Percentiles rank a stretch among this genome's conserved stretches.
Evolutionary conservation across 1,139 yeast species (phyloP).

Genomic region (Debaryomyces udenii): DNA sequence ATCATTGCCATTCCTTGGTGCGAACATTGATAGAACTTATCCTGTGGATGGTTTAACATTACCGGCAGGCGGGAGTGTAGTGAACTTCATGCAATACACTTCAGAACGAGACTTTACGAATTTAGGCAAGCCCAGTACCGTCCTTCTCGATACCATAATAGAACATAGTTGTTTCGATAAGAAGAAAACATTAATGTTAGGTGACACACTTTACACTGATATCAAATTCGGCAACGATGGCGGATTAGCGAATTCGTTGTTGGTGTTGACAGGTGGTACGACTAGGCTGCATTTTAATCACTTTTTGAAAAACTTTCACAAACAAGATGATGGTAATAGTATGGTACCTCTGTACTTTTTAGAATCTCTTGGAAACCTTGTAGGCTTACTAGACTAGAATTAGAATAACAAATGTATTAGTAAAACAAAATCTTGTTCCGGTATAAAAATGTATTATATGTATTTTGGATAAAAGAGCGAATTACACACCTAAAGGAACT

Average conservation of each 20-base stretch:
- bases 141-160: conserved; percentile 35
- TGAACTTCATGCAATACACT: conserved; percentile 42
- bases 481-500: not conserved
- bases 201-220: conserved; percentile 49
- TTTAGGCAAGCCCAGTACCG: conserved; percentile 44
- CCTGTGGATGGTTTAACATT: conserved; percentile 41
- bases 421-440: conserved; percentile 1
- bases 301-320: conserved; percentile 16
- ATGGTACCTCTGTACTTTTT: conserved; percentile 34
- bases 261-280: conserved; percentile 45
- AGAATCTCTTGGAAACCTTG: conserved; percentile 35
- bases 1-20: conserved; percentile 40
- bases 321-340: conserved; percentile 21
- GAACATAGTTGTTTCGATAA: conserved; percentile 30
- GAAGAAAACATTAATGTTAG: conserved; percentile 40
- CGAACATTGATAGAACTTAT: conserved; percentile 44
- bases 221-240: conserved; percentile 50
- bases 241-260: conserved; percentile 32
- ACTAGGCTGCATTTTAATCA: conserved; percentile 27
- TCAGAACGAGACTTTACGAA: conserved; percentile 35
- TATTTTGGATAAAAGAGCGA: conserved; percentile 5
- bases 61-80: conserved; percentile 50
- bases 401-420: not conserved
- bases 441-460: conserved; percentile 3
- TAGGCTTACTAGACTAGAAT: conserved; percentile 18